Conservation (phyloP, 2,329 filamentous ascomycete species). For the Eutypella sp. region DNA sequence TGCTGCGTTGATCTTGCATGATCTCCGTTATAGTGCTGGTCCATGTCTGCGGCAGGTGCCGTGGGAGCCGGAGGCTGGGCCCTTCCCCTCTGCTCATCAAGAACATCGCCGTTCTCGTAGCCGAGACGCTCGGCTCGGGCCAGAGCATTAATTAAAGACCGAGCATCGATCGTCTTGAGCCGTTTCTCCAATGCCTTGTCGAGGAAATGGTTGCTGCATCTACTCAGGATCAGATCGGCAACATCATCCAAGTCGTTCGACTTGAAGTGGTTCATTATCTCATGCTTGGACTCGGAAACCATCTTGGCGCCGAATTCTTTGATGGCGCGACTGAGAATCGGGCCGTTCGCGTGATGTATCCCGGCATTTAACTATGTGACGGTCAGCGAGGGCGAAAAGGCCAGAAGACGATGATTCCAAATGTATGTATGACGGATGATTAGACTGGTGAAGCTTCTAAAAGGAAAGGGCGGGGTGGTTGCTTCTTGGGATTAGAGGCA, state of each 20-base stretch:
- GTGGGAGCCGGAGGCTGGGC: conserved; percentile 27
- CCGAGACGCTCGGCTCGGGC: conserved; percentile 53
- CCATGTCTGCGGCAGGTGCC: no score
- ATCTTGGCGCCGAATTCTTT: conserved; percentile 42
- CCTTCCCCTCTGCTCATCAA: conserved; percentile 37
- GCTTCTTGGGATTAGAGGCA: no score
- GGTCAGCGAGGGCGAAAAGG: neutral
- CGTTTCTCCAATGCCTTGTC: conserved; percentile 48
- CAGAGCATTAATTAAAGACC: conserved; percentile 51
- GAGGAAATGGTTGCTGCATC: conserved; percentile 44
- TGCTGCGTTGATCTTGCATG: neutral
- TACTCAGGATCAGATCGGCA: conserved; percentile 37
- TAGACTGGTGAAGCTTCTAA: no score
- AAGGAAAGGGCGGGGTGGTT: no score
- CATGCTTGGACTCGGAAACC: conserved; percentile 33
- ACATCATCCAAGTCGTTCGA: conserved; percentile 41
- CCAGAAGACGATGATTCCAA: neutral
- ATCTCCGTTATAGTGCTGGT: no score
- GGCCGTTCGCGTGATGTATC: conserved; percentile 38
- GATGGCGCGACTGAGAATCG: conserved; percentile 34
- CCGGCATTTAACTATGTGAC: conserved; percentile 41
- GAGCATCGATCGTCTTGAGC: conserved; percentile 48
- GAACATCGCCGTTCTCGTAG: conserved; percentile 46
- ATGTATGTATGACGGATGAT: no score
- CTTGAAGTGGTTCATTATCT: conserved; percentile 38